Base-by-base conservation (phyloP, 805 yeast species). In the Sungouiozyma ichnusensis region DNA sequence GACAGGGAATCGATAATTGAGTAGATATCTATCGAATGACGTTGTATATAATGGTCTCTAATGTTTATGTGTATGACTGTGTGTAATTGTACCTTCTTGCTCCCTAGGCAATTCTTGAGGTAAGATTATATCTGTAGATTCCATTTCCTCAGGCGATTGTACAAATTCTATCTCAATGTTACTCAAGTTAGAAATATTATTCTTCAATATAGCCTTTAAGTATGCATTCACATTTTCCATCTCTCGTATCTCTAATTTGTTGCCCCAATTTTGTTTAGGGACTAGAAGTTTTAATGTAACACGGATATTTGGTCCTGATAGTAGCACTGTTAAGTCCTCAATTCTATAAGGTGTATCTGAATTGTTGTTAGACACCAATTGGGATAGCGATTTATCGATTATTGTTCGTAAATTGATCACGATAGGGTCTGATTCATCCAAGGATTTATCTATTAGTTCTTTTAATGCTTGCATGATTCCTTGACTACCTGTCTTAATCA, bases 401-500 rank as follows among this genome's bases (percentile, higher is more conserved):
- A 71, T 66, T 4, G 56, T 55, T 40, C 69, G 63, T 17, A 76
- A 52, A 29, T 60, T 62, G 15, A 61, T 39, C 48, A 74, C 81
- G 38, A 76, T 66, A 37, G 70, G 72, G 47, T 77, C 79, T 1
- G 59, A 61, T 14, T 60, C 63, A 14, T 75, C 67, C 33, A 81
- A 63, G 2, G 90, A 81, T 48, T 77, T 73, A 54, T 90, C 98
- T 24, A 85, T 71, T 36, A 90, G 66, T 57, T 90, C 97, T 45
- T 72, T 72, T 53, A 81, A 71, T 0, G 97, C 77, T 20, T 72
- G 71, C 44, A 71, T 67, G 51, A 83, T 76, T 20, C 95, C 88
- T 2, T 74, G 73, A 60, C 76, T 72, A 31, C 97, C 97, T 6
- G 96, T 96, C 49, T 74, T 78, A 48, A 88, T 76, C 43, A 92